Percentiles rank a stretch among this genome's conserved stretches.
Conservation (phyloP, 179 eudicot genomes). For the Silene noctiflora region DNA sequence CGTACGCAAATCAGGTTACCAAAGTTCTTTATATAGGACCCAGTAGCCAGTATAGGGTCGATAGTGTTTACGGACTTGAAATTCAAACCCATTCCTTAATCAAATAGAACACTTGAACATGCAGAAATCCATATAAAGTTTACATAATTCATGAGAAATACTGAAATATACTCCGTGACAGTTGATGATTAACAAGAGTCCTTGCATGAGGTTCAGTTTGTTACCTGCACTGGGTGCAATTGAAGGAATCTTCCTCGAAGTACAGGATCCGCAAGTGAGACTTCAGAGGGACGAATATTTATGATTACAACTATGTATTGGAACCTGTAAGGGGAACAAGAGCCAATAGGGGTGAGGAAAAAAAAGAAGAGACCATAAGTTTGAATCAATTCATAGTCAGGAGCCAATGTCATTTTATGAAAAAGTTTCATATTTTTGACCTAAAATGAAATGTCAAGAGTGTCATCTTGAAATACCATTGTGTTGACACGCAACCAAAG, state of each 20-base stretch:
- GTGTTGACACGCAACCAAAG: background rate
- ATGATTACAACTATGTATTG: conserved; percentile 57
- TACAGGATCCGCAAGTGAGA: conserved; percentile 45
- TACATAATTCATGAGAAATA: background rate
- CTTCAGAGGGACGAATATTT: conserved; percentile 60
- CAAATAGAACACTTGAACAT: background rate
- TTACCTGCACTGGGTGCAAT: conserved; percentile 86
- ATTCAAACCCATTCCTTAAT: background rate
- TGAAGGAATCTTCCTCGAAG: conserved; percentile 48
- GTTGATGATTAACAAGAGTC: background rate
- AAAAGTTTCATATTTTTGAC: background rate
- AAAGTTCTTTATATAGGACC: background rate
- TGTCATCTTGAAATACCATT: background rate
- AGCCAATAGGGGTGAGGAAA: background rate
- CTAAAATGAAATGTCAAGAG: background rate
- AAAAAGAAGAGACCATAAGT: background rate
- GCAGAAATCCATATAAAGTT: background rate
- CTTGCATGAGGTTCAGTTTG: background rate
- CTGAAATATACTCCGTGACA: background rate
- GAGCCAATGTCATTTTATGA: background rate
- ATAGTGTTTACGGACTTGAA: background rate
- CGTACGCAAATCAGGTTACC: background rate
- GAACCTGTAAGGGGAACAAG: conserved; percentile 42
- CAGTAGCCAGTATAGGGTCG: background rate
- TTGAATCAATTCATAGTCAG: background rate